These are phyloP conservation scores for Pascua guehoae DNA, from an alignment of 1,284 basidiomycete genomes.

Conservation along the genomic window DNA sequence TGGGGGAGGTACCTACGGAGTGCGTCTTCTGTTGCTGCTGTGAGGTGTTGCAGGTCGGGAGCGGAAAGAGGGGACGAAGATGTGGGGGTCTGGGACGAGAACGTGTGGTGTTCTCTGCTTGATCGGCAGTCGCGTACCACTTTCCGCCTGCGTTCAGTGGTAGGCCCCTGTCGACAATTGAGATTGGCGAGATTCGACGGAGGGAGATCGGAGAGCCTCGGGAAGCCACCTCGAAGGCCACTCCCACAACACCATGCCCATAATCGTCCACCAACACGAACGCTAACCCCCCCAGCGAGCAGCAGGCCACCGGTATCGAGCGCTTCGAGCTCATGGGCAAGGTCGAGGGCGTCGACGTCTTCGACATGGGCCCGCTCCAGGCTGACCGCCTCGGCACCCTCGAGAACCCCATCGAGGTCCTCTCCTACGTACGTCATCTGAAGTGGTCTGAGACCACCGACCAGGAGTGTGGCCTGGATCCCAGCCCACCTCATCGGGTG, in stretches of 20 bases:
- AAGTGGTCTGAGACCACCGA: neutral
- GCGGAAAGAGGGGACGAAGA: too few species aligned
- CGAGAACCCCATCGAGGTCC: conserved; percentile 80
- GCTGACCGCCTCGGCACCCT: conserved; percentile 83
- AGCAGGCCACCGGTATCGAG: conserved; percentile 94
- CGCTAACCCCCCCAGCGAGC: conserved; percentile 50
- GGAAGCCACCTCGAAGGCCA: too few species aligned
- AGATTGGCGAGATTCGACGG: too few species aligned
- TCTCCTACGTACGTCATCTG: conserved; percentile 68
- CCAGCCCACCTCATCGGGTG: neutral
- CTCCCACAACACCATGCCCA: too few species aligned
- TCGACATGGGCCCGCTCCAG: conserved; percentile 84
- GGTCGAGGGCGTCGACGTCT: conserved; percentile 82
- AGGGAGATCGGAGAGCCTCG: too few species aligned
- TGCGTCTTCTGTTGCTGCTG: conserved; percentile 21
- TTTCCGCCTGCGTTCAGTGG: too few species aligned
- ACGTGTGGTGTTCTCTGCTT: too few species aligned
- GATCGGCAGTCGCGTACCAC: too few species aligned
- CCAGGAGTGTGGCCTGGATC: neutral
- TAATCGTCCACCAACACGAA: neutral
- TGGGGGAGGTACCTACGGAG: conserved; percentile 47
- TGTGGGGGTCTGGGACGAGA: too few species aligned
- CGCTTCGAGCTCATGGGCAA: conserved; percentile 88
- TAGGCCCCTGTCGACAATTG: too few species aligned
- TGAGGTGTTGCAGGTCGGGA: neutral